Percentiles rank a stretch among this genome's conserved stretches.
Evolutionary conservation across 306 rosid genomes (phyloP).

Genomic region (Gastrolobium bilobum): DNA sequence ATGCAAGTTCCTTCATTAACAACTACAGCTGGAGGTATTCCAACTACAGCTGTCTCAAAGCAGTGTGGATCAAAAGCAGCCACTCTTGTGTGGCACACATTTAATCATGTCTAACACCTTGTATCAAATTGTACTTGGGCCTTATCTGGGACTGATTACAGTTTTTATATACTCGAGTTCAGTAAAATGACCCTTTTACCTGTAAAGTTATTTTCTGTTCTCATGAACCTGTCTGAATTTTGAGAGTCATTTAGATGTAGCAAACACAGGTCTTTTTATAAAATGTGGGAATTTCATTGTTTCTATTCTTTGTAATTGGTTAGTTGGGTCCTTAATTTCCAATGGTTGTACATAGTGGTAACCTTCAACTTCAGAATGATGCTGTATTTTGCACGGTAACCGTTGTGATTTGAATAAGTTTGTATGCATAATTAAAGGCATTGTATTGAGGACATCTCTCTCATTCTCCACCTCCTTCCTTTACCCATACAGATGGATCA

Average conservation of each 20-base stretch:
- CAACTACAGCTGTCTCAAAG: not conserved
- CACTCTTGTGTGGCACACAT: too few relatives aligned
- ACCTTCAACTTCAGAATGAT: not conserved
- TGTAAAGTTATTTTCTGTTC: not conserved
- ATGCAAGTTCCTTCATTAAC: not conserved
- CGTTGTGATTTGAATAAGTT: not conserved
- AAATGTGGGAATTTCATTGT: not conserved
- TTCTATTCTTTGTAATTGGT: not conserved
- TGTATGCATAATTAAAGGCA: not conserved
- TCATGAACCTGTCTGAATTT: not conserved
- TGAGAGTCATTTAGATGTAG: not conserved
- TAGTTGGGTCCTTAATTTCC: not conserved
- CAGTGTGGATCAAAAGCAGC: too few relatives aligned
- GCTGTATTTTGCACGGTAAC: not conserved
- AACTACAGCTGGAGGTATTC: conserved; percentile 15
- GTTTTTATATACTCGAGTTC: not conserved
- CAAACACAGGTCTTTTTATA: not conserved
- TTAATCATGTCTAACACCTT: too few relatives aligned
- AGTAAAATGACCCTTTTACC: conserved; percentile 9
- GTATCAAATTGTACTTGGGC: too few relatives aligned
- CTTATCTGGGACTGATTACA: not conserved
- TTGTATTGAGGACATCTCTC: not conserved
- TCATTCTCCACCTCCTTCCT: not conserved
- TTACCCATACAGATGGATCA: conserved; percentile 14
- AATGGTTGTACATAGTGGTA: not conserved